Percentiles rank a stretch among this genome's conserved stretches.
Conservation (phyloP, 1,284 basidiomycete genomes). For the Pseudozyma pruni region DNA sequence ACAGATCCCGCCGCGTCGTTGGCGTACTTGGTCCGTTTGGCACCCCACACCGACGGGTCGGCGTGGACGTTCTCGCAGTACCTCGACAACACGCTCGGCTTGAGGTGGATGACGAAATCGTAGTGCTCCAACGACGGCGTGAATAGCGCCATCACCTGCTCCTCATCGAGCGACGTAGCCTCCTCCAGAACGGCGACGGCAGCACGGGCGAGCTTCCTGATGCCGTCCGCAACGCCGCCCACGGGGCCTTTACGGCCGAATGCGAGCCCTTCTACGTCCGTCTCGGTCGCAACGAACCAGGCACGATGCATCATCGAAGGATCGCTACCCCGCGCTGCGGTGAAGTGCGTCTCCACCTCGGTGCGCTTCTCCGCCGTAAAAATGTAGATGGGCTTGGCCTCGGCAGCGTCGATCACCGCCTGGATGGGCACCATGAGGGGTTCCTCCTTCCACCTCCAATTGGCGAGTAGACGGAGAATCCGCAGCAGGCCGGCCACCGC, state of each 20-base stretch:
- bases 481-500: slow-evolving; percentile 79
- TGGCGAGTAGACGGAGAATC: slow-evolving; percentile 78
- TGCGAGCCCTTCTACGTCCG: slow-evolving; percentile 78
- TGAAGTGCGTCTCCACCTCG: slow-evolving; percentile 73
- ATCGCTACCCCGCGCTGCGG: slow-evolving; percentile 66
- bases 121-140: slow-evolving; percentile 84
- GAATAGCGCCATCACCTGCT: slow-evolving; percentile 76
- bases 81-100: slow-evolving; percentile 76
- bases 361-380: slow-evolving; percentile 72
- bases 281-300: slow-evolving; percentile 85
- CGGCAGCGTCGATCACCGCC: slow-evolving; percentile 59
- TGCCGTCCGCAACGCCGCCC: slow-evolving; percentile 54
- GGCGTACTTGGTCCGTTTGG: slow-evolving; percentile 70
- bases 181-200: slow-evolving; percentile 43
- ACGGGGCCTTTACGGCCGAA: slow-evolving; percentile 73
- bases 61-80: slow-evolving; percentile 72
- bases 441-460: slow-evolving; percentile 79
- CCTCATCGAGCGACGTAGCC: slow-evolving; percentile 47
- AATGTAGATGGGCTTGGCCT: slow-evolving; percentile 43
- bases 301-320: slow-evolving; percentile 71
- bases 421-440: slow-evolving; percentile 71
- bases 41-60: slow-evolving; percentile 47
- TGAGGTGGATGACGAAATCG: slow-evolving; percentile 83
- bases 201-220: slow-evolving; percentile 53
- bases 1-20: slow-evolving; percentile 67